A percentile compares a stretch with the other conserved stretches of the same genome.
These are phyloP conservation scores for Scedosporium dehoogii DNA, from an alignment of 2,329 filamentous ascomycete genomes.

Conservation along the genomic window DNA sequence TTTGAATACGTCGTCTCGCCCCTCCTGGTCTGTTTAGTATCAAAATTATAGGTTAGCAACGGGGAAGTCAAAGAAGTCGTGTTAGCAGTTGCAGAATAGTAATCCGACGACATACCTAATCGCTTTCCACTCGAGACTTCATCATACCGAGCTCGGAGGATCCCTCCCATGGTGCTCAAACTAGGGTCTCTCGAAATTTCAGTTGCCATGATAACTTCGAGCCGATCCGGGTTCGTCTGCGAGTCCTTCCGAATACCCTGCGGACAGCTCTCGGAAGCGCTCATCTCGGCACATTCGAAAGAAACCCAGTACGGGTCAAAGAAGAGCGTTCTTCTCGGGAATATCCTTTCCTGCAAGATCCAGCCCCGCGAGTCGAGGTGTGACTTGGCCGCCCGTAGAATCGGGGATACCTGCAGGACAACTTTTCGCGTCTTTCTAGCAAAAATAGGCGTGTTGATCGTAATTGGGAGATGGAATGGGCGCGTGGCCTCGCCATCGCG, in stretches of 20 bases:
- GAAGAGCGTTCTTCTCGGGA: neutral
- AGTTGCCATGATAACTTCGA: neutral
- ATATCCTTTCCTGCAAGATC: neutral
- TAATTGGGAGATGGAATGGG: neutral
- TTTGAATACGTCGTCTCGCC: neutral
- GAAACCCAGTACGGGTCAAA: neutral
- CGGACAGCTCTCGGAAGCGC: neutral
- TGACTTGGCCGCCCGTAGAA: neutral
- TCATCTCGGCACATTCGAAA: neutral
- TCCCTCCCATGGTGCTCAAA: neutral
- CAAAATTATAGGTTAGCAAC: neutral
- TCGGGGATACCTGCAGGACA: neutral
- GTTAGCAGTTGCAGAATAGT: neutral
- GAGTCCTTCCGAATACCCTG: neutral
- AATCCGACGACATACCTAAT: neutral
- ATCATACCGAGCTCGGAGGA: neutral
- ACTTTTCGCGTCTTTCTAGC: neutral
- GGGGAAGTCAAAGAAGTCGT: neutral
- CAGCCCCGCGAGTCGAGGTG: neutral
- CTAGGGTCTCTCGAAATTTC: neutral
- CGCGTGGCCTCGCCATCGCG: neutral
- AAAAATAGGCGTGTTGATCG: neutral
- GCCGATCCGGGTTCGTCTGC: neutral
- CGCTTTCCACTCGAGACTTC: neutral
- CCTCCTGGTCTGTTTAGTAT: neutral